These are phyloP conservation scores for Phytopythium cucurbitacearum DNA, from an alignment of 352 stramenopile genomes.

Conservation along the genomic window DNA sequence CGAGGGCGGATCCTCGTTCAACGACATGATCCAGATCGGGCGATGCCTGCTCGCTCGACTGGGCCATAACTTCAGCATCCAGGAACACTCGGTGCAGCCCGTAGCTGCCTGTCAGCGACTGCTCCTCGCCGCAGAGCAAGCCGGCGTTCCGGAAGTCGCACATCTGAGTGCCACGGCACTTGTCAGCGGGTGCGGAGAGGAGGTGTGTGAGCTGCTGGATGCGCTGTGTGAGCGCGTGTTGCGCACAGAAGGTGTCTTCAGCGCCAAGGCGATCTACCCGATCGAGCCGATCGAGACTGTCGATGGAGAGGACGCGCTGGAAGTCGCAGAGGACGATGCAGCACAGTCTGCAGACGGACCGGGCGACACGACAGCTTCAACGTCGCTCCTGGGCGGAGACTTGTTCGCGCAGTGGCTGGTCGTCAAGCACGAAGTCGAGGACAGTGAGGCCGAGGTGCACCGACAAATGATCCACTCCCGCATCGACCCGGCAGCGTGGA, in stretches of 20 bases:
- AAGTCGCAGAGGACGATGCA: slow-evolving; percentile 34
- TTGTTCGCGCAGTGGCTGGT: slow-evolving; percentile 39
- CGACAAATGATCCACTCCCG: slow-evolving; percentile 34
- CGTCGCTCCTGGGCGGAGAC: slow-evolving; percentile 11
- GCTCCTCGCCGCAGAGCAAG: slow-evolving; percentile 44
- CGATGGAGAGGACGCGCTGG: slow-evolving; percentile 34
- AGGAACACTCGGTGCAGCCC: slow-evolving; percentile 12
- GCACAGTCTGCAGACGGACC: slow-evolving; percentile 8
- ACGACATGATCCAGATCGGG: slow-evolving; percentile 39
- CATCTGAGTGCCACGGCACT: slow-evolving; percentile 38
- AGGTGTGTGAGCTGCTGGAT: slow-evolving; percentile 55
- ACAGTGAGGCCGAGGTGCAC: slow-evolving; percentile 5
- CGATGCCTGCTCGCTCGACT: slow-evolving; percentile 40
- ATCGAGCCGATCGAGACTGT: slow-evolving; percentile 38
- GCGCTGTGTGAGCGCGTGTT: slow-evolving; percentile 37
- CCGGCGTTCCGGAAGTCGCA: slow-evolving; percentile 23
- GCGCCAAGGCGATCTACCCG: slow-evolving; percentile 22
- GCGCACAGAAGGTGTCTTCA: slow-evolving; percentile 10
- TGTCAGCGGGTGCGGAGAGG: slow-evolving; percentile 30
- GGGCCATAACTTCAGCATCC: slow-evolving; percentile 13
- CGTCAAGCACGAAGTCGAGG: slow-evolving; percentile 21
- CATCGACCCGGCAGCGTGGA: slow-evolving; percentile 36
- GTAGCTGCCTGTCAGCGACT: slow-evolving; percentile 38
- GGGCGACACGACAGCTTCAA: slow-evolving; percentile 31
- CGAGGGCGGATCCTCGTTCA: slow-evolving; percentile 32